Evolutionary conservation across 441 rosid species (phyloP), one percentile per base, ranked within the genome.

Genomic region (Erodium texanum): DNA sequence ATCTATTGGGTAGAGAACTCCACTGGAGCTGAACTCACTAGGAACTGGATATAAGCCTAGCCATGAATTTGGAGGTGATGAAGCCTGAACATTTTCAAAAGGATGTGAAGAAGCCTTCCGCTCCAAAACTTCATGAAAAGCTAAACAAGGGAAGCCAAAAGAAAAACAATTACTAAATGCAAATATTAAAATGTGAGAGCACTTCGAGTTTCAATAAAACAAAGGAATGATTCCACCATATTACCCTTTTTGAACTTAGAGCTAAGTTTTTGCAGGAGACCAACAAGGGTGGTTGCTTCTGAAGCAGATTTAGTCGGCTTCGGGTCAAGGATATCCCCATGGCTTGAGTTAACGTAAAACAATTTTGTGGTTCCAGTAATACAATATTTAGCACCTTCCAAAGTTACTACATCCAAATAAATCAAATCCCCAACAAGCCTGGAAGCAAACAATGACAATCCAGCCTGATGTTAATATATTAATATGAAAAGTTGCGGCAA

Each of bases 341-440:
- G 76, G 79, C 96, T 96, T 64, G 96, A 87, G 79, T 96, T 96
- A 75, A 90, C 94, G 76, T 93, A 96, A 74, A 96, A 96, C 16
- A 76, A 66, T 78, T 82, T 86, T 73, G 97, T 93, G 67, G 92
- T 90, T 67, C 99, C 99, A 41, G 96, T 87, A 58, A 96, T 73
- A 80, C 96, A 90, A 69, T 78, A 90, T 70, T 82, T 86, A 81
- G 70, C 87, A 59, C 96, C 98, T 80, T 96, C 99, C 82, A 90
- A 70, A 19, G 98, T 93, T 74, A 78, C 81, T 24, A 88, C 83
- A 78, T 96, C 99, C 89, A 96, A 79, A 75, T 93, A 96, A 73
- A 96, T 85, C 72, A 96, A 71, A 79, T 96, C 99, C 54, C 99
- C 99, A 48, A 87, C 89, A 71, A 96, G 97, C 91, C 99, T 96